These are phyloP conservation scores for Cupressus sempervirens DNA, from an alignment of 75 land plant genomes.

Conservation along the genomic window DNA sequence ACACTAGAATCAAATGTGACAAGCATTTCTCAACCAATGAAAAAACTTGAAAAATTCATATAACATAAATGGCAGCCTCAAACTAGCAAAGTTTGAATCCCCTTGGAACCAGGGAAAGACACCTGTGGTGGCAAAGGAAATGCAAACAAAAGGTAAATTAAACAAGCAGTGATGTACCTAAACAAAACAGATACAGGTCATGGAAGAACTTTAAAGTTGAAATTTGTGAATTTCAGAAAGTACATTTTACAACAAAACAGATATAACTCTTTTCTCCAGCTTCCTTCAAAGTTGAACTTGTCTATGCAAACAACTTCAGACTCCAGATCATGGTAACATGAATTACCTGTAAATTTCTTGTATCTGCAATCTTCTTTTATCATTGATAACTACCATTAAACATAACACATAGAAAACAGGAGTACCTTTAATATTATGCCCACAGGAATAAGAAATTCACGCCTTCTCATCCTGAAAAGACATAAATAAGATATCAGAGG, in stretches of 20 bases:
- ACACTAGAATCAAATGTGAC: too few species aligned
- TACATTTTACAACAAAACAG: background rate
- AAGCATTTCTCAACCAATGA: too few species aligned
- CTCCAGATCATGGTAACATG: background rate
- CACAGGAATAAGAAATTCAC: conserved; percentile 87
- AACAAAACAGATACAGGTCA: background rate
- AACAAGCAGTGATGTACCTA: background rate
- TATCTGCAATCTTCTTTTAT: background rate
- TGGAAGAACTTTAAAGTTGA: background rate
- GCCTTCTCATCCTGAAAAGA: conserved; percentile 58
- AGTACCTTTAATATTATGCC: conserved; percentile 85
- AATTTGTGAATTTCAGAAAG: background rate
- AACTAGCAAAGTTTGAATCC: too few species aligned
- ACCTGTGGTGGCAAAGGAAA: too few species aligned
- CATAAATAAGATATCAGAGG: background rate
- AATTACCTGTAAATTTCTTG: background rate
- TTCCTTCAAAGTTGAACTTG: background rate
- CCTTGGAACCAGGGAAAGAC: too few species aligned
- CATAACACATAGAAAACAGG: background rate
- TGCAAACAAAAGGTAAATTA: too few species aligned
- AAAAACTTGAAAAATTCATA: too few species aligned
- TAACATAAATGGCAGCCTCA: too few species aligned
- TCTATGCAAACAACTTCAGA: background rate
- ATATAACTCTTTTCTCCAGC: background rate
- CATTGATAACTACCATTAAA: background rate